Evolutionary conservation across 192 early-diverging fungal species (phyloP).

Genomic region (Martensiomyces pterosporus): DNA sequence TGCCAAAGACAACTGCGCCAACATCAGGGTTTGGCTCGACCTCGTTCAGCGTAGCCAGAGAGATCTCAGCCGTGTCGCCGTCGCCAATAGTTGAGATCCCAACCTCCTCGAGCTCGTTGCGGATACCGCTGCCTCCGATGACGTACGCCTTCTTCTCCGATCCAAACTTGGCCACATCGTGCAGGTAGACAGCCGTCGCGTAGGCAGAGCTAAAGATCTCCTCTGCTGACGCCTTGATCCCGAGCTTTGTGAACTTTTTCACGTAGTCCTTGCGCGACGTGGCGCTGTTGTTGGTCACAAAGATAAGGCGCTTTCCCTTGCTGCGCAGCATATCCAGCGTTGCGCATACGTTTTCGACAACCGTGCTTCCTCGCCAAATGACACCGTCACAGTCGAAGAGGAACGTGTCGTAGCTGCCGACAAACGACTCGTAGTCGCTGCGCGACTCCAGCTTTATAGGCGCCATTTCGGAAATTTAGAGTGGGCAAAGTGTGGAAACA

Average conservation of each 20-base stretch:
- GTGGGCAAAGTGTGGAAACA: too few species aligned
- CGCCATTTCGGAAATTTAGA: too few species aligned
- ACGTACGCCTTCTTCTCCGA: constrained; percentile 87
- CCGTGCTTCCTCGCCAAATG: constrained; percentile 77
- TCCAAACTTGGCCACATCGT: constrained; percentile 78
- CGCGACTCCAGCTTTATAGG: constrained; percentile 16
- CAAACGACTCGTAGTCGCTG: constrained; percentile 52
- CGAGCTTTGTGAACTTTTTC: constrained; percentile 76
- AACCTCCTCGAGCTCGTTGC: constrained; percentile 74
- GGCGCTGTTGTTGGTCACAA: constrained; percentile 97
- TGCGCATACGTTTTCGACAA: constrained; percentile 64
- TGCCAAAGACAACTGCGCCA: constrained; percentile 90
- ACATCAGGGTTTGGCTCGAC: constrained; percentile 64
- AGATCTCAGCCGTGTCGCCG: constrained; percentile 52
- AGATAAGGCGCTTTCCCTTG: constrained; percentile 85
- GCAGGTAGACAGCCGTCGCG: constrained; percentile 89
- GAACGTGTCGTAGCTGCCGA: constrained; percentile 87
- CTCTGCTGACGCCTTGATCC: constrained; percentile 72
- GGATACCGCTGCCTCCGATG: constrained; percentile 83
- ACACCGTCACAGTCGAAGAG: constrained; percentile 99
- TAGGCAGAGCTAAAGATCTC: constrained; percentile 93
- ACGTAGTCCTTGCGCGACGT: constrained; percentile 78
- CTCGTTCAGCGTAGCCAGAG: constrained; percentile 51
- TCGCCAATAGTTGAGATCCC: constrained; percentile 65
- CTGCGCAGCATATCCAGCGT: constrained; percentile 69